These are phyloP conservation scores for Gossypium turneri DNA, from an alignment of 345 rosid species.

Conservation along the genomic window DNA sequence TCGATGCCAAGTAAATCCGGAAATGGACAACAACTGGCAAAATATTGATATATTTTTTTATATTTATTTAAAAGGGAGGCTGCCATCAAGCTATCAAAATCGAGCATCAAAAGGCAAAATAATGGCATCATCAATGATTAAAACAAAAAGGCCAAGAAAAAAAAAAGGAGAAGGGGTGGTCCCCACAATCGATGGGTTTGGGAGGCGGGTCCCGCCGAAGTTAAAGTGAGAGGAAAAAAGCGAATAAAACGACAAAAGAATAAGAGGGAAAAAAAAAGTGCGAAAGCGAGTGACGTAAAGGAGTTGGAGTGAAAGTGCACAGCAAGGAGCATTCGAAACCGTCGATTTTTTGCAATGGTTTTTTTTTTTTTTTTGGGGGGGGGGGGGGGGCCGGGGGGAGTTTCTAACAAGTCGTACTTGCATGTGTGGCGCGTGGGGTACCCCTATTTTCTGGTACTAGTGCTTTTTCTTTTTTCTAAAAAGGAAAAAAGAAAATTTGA, in stretches of 20 bases:
- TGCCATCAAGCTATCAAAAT: not conserved
- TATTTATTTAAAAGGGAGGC: not conserved
- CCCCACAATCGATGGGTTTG: conserved; percentile 2
- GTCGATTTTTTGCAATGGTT: conserved; percentile 9
- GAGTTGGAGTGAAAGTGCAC: conserved; percentile 9
- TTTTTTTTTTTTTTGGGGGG: too few relatives aligned
- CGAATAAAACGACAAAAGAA: conserved; percentile 14
- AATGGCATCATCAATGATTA: not conserved
- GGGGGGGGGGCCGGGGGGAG: too few relatives aligned
- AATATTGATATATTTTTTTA: too few relatives aligned
- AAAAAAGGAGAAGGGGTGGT: not conserved
- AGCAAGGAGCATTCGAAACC: conserved; percentile 13
- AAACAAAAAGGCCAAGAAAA: not conserved
- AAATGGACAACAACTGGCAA: not conserved
- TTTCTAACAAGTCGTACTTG: not conserved
- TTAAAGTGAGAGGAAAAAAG: not conserved
- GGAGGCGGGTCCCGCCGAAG: conserved; percentile 11
- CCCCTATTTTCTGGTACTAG: not conserved
- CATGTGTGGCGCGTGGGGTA: conserved; percentile 20
- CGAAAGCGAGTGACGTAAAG: conserved; percentile 17
- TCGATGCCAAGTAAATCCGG: not conserved
- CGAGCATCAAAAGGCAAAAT: not conserved
- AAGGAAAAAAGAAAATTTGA: not conserved
- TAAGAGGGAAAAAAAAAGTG: not conserved
- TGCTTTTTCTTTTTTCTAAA: not conserved